Base-by-base conservation (phyloP, 1,139 yeast species). In the Yamadazyma triangularis region DNA sequence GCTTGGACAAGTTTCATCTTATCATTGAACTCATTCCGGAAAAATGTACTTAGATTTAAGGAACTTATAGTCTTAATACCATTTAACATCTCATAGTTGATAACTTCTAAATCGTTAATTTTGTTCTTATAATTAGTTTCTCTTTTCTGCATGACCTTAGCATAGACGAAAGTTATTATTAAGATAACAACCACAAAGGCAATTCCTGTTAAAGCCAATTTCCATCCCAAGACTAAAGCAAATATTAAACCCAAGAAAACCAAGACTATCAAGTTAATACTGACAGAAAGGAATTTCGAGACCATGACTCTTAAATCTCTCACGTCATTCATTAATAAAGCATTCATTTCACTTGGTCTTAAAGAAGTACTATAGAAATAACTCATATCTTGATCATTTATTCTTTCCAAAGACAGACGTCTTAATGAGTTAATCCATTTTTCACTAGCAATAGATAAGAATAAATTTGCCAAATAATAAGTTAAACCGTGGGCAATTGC, bases 191-290 rank as follows among this genome's bases (percentile, higher is more conserved):
- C 93, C 8, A 84, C 70, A 51, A 88, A 66, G 0, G 95, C 69
- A 8, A 88, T 46, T 2, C 95, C 93, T 1, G 86, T 91, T 11
- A 89, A 57, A 1, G 96, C 75, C 29, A 91, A 60, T 45, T 80
- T 83, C 97, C 97, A 91, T 0, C 96, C 95, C n/a, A 70, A 51
- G 0, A 68, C 66, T 4, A 87, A 43, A 0, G 96, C 79, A 96
- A 97, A 89, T 4, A 75, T 59, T 4, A 79, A 44, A 3, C 96
- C 94, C 14, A 78, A 56, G 0, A 64, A 25, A 0, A 81, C 61
- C 34, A 88, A 66, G 0, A 77, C 59, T 1, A 72, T 32, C 29
- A 84, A 65, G 4, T 79, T 73, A 1, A 76, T 46, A 0, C 72
- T 31, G 0, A 82, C 70, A 9, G 79, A 64, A 22, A 86, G 48